Conservation (phyloP, 148 eudicot species). For the Agrostemma githago region DNA sequence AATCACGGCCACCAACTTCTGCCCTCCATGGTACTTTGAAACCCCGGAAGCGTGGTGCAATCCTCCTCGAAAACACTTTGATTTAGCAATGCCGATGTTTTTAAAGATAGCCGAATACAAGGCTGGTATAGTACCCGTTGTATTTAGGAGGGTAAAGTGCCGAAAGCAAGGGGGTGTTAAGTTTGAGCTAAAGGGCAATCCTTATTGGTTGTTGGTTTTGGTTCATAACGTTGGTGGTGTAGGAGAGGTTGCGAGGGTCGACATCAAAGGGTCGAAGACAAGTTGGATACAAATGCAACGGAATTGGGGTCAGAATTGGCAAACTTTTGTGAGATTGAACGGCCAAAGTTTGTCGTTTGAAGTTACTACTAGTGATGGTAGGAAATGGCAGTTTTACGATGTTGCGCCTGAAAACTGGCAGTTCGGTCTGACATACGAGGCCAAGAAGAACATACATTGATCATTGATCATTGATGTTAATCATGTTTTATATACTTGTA, state of each 20-base stretch:
- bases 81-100: slow-evolving; percentile 42
- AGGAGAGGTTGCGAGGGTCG: slow-evolving; percentile 31
- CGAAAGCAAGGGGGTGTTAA: slow-evolving; percentile 35
- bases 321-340: not conserved
- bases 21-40: slow-evolving; percentile 41
- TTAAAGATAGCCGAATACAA: slow-evolving; percentile 27
- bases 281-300: slow-evolving; percentile 36
- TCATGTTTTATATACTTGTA: no score
- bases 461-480: not conserved
- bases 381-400: slow-evolving; percentile 11
- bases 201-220: slow-evolving; percentile 36
- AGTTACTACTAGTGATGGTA: slow-evolving; percentile 30
- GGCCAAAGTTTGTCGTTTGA: slow-evolving; percentile 40
- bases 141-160: slow-evolving; percentile 31
- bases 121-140: slow-evolving; percentile 44
- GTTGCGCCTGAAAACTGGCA: slow-evolving; percentile 32
- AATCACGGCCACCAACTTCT: slow-evolving; percentile 29
- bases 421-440: slow-evolving; percentile 27
- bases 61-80: slow-evolving; percentile 36
- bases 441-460: slow-evolving; percentile 22
- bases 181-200: slow-evolving; percentile 37
- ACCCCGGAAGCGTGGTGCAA: slow-evolving; percentile 36
- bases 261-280: slow-evolving; percentile 37
- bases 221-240: slow-evolving; percentile 43
- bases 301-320: slow-evolving; percentile 53